Base-by-base conservation (phyloP, 805 yeast species). In the Sugiyamaella qingdaonensis region DNA sequence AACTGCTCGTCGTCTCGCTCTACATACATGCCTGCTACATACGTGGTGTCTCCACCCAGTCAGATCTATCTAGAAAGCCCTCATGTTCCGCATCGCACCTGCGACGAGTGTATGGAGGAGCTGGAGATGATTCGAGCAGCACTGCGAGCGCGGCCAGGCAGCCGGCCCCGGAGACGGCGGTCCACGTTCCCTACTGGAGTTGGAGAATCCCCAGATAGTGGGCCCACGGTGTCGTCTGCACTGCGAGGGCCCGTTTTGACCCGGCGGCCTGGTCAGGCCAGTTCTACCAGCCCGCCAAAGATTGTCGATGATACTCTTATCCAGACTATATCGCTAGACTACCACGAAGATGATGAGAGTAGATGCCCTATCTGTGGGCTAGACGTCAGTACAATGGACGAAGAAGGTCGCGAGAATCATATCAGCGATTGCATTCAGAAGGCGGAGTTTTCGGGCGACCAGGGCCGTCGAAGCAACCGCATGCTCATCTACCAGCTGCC, bases 401-500 rank as follows among this genome's bases (percentile, higher is more conserved):
- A 64, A 37, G 51, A 68, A 36, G 72, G 69, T 18, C 79, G 79
- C 52, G 92, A 85, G 59, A 65, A 64, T 0, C 98, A 92, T 69
- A 81, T 92, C 33, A 81, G 78, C 57, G 73, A 73, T 5, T 94
- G 99, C 66, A 66, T 94, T 14, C 68, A 55, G 10, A 48, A 54
- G n/a, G 68, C 86, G 24, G 85, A 84, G 55, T 81, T 78, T 61
- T 78, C 82, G 48, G 85, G 87, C n/a, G 75, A 81, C 37, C 79
- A 82, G 4, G 79, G 78, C 34, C 77, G 78, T 51, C 56, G 76
- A 49, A 68, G 89, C 31, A 91, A 91, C 66, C 77, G 96, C 55
- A 91, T 94, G 97, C 73, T 94, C 48, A 94, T 90, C 1, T 89
- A 87, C 66, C 79, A 60, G 46, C 66, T 73, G 14, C 62, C 67